phyloP scores from a whole-genome alignment of 352 stramenopile genomes.

The Globisporangium radiosum region DNA sequence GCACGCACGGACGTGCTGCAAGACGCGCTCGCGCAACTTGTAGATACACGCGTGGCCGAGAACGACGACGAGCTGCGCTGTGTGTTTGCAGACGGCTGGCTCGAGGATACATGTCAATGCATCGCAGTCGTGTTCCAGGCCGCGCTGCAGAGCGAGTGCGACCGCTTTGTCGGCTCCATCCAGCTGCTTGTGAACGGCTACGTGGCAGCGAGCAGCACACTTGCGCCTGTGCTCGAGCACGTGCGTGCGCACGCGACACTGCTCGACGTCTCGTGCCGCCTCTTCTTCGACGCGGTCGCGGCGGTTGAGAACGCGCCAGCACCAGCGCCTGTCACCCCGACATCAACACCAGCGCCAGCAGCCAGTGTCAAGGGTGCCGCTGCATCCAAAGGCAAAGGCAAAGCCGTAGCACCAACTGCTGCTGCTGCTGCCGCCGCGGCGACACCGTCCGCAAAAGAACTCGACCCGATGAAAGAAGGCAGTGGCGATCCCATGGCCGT shows the following conservation, averaged over 20 bases:
- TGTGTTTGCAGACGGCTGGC: slow-evolving; percentile 46
- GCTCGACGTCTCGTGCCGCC: slow-evolving; percentile 27
- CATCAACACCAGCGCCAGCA: slow-evolving; percentile 6
- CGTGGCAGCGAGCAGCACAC: slow-evolving; percentile 21
- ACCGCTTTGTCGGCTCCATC: slow-evolving; percentile 57
- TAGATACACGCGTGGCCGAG: slow-evolving; percentile 32
- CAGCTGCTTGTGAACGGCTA: slow-evolving; percentile 53
- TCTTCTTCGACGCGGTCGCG: slow-evolving; percentile 33
- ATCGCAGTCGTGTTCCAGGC: slow-evolving; percentile 43
- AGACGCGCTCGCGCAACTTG: slow-evolving; percentile 42
- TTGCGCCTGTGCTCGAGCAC: slow-evolving; percentile 27
- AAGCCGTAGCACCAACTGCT: slow-evolving; percentile 17
- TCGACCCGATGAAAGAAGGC: slow-evolving; percentile 8
- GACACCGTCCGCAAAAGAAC: slow-evolving; percentile 11
- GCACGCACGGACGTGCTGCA: slow-evolving; percentile 64
- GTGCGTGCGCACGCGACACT: slow-evolving; percentile 17
- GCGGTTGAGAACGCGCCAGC: slow-evolving; percentile 14
- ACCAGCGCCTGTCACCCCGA: slow-evolving; percentile 1
- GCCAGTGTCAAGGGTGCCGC: slow-evolving; percentile 16
- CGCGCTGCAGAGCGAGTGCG: slow-evolving; percentile 60
- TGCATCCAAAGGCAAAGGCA: slow-evolving; percentile 31
- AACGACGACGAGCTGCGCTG: slow-evolving; percentile 42
- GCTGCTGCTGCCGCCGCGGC: slow-evolving; percentile 12
- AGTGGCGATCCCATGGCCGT: slow-evolving; percentile 22
- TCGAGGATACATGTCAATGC: slow-evolving; percentile 39